Evolutionary conservation across 164 flowering plant species (phyloP), one percentile per base, ranked within the genome.

Genomic region (Sextonia rubra): DNA sequence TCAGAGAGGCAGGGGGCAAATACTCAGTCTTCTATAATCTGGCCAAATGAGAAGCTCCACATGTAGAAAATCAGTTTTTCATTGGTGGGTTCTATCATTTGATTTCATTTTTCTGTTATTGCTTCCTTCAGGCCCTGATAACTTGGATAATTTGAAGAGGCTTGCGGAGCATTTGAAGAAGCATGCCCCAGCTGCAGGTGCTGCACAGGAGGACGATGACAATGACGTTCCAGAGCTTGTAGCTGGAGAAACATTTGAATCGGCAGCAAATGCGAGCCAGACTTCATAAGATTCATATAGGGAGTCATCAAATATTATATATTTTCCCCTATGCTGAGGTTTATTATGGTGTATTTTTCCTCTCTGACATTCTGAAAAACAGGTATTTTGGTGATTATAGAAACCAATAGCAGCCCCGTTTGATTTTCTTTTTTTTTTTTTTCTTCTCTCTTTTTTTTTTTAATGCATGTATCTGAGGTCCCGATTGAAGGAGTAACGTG

Each of bases 141-240:
- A 89, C 78, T 72, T 87, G 80, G 92, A 87, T 77, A 86, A 87
- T 74, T 76, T 89, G 81, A 86, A 85, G 81, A 82, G 80, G 78
- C 82, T 89, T 47, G 89, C 92, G 2, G 92, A 89, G 80, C 88
- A 89, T 74, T 86, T 89, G 74, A 87, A 89, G 83, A 86, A 82
- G 81, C 83, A 83, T 66, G 79, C 62, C 20, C 83, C 85, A 9
- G 84, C 80, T 65, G 83, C 77, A 15, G 80, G 78, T 27, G 84
- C 77, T 3, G 64, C 74, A 12, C 80, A 77, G 26, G 87, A 83
- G 11, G 87, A 83, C 0, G 90, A 88, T 66, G 92, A 86, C 23
- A 89, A 86, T 23, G 90, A 86, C 1, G 90, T 88, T 17, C 89
- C 90, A 1, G 87, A 87, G 3, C 89, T 87, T 26, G 90, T 87